A percentile compares a stretch with the other conserved stretches of the same genome.
phyloP scores from a whole-genome alignment of 371 early-diverging fungal genomes.

The Haplosporangium sp. region DNA sequence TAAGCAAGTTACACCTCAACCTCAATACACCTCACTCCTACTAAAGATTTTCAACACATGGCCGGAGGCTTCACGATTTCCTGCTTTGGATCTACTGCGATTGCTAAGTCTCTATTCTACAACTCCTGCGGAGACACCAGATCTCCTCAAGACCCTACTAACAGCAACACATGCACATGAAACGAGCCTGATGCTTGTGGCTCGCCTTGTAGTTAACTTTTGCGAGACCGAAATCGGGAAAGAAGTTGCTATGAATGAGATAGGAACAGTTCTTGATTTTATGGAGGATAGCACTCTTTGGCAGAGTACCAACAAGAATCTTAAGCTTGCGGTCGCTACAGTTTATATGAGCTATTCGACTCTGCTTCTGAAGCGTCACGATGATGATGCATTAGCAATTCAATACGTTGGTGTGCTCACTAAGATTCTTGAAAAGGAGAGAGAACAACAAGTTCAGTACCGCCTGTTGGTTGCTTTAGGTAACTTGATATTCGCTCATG shows the following conservation, averaged over 20 bases:
- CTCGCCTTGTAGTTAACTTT: slow-evolving; percentile 55
- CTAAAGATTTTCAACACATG: slow-evolving; percentile 64
- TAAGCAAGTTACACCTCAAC: slow-evolving; percentile 38
- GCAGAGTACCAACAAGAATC: slow-evolving; percentile 50
- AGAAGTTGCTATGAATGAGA: slow-evolving; percentile 31
- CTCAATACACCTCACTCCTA: slow-evolving; percentile 37
- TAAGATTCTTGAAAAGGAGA: slow-evolving; percentile 40
- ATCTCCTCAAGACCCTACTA: slow-evolving; percentile 30
- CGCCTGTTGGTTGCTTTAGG: slow-evolving; percentile 50
- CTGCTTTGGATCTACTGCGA: slow-evolving; percentile 89
- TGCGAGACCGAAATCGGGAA: slow-evolving; percentile 48
- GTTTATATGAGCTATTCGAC: slow-evolving; percentile 53
- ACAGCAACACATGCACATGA: slow-evolving; percentile 42
- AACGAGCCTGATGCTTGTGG: slow-evolving; percentile 53
- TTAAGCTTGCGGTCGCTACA: slow-evolving; percentile 32
- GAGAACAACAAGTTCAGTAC: slow-evolving; percentile 54
- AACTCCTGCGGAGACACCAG: slow-evolving; percentile 40
- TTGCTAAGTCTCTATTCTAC: slow-evolving; percentile 68
- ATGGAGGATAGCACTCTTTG: slow-evolving; percentile 47
- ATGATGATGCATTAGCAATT: slow-evolving; percentile 39
- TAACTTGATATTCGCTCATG: slow-evolving; percentile 50
- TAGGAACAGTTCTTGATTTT: slow-evolving; percentile 27
- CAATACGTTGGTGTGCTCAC: slow-evolving; percentile 36
- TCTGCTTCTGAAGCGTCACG: slow-evolving; percentile 40
- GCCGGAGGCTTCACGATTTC: slow-evolving; percentile 80